These are phyloP conservation scores for Kodamaea neixiangensis DNA, from an alignment of 805 yeast genomes.

Conservation along the genomic window DNA sequence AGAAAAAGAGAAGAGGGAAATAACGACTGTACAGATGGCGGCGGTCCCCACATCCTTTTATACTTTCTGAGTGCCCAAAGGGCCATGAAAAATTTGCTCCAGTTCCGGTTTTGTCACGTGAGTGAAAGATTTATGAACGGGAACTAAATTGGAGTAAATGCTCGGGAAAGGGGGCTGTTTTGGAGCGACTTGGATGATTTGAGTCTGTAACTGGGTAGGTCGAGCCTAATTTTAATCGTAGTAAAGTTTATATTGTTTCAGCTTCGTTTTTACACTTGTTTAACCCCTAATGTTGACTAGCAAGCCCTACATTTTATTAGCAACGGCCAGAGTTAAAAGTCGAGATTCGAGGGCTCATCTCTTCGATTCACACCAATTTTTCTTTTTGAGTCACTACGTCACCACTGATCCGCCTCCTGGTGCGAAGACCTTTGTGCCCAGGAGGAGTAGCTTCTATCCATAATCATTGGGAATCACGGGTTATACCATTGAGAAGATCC, in stretches of 20 bases:
- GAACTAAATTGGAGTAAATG: not conserved
- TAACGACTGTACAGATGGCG: slow-evolving; percentile 10
- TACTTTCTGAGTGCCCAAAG: not conserved
- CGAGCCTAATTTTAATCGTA: too few relatives aligned
- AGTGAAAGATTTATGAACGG: not conserved
- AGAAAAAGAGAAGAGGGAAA: slow-evolving; percentile 21
- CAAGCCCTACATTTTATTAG: too few relatives aligned
- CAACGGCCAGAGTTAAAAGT: not conserved
- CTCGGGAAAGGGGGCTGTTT: not conserved
- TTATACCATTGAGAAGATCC: not conserved
- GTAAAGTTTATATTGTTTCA: not conserved
- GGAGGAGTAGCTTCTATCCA: too few relatives aligned
- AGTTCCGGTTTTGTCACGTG: not conserved
- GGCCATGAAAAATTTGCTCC: not conserved
- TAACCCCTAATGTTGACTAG: not conserved
- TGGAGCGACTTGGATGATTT: not conserved
- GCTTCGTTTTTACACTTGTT: not conserved
- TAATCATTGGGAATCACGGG: too few relatives aligned
- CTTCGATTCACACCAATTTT: not conserved
- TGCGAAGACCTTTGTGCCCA: too few relatives aligned
- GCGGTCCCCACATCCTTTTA: slow-evolving; percentile 13
- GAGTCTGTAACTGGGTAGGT: too few relatives aligned
- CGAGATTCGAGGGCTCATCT: not conserved
- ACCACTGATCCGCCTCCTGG: not conserved
- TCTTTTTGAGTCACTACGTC: not conserved